Evolutionary conservation across 2,329 filamentous ascomycete genomes (phyloP), one percentile per base, ranked within the genome.

Genomic region (Zasmidium cellare): DNA sequence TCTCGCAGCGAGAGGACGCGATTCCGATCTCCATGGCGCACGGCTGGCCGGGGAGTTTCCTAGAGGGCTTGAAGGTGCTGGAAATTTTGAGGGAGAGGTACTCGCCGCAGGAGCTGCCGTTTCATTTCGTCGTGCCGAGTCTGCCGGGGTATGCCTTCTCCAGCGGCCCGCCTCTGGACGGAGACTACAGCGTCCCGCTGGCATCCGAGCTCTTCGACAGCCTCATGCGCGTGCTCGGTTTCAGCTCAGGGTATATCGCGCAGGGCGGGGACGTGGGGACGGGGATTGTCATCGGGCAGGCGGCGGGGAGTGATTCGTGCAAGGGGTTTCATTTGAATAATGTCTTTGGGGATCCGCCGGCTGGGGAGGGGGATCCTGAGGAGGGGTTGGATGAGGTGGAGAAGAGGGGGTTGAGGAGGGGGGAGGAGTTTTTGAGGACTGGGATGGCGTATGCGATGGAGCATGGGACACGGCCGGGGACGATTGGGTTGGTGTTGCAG

Each of bases 191-290:
- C 0, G 55, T 75, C 0, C 63, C 67, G 0, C 75, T 79, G 53
- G 74, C 69, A 11, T 74, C 79, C 0, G 71, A 74, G 1, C 67
- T 80, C 14, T 71, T 85, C 52, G 74, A 84, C 66, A 72, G 75
- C 14, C 63, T 85, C 2, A 80, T 84, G 74, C 56, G 78, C 0
- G 72, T 72, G 0, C 74, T 85, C 2, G 83, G 83, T 0, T 82
- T 85, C 35, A 14, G 7, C 46, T 9, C 7, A 6, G 77, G 77
- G 3, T 85, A 85, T 60, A 63, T 82, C 3, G 76, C 74, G 0
- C 81, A 84, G 65, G 82, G 82, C 2, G 83, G 83, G 1, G 83
- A 85, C 58, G 70, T 85, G 1, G 79, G 81, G 3, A 75, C 73
- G 31, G 61, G 69, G 12, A 52, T 83, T 9, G 68, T 74, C 0